Evolutionary conservation across 352 stramenopile genomes (phyloP), one percentile per base, ranked within the genome.

Genomic region (Pythium coloratum): DNA sequence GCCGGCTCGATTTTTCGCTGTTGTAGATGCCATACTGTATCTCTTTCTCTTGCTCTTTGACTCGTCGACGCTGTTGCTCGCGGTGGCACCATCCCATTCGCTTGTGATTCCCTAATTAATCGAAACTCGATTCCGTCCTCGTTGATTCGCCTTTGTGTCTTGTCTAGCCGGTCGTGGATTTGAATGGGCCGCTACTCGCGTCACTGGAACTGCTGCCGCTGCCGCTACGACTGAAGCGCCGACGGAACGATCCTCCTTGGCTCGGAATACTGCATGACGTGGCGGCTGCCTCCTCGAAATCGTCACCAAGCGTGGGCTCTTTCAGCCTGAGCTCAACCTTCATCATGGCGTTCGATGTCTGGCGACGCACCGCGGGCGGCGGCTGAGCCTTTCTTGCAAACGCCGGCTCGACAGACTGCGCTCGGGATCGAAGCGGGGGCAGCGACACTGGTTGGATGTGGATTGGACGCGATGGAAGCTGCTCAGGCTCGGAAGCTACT

Each of bases 291-390:
- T 24, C 32, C 7, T 75, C 60, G 24, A 90, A 83, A 1, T 88
- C 75, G 59, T 85, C 80, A 53, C 76, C 77, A 10, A 89, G 69
- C 38, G 78, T 71, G 0, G 75, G 69, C 28, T 92, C 80, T 32
- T 88, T 92, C 14, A 90, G 56, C 34, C 82, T 90, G 3, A 90
- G 70, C 55, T 90, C 73, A 2, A 83, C 57, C 32, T 79, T 79
- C 26, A 51, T 77, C 75, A 80, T 88, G n/a, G 33, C 56, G 20
- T 53, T 71, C 6, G 59, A 63, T 7, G 49, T 24, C 32, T 53
- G 55, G 1, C 51, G 64, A 20, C 46, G 63, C 33, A 62, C 63
- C 0, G 16, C 44, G 5, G n/a, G 34, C 1, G 59, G 66, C 9
- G 55, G 66, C n/a, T 62, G 55, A 7, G 55, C 47, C 40, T 56